Percentiles rank a stretch among this genome's conserved stretches.
These are phyloP conservation scores for Trichoderma lentiforme DNA, from an alignment of 2,329 filamentous ascomycete genomes.

Conservation along the genomic window DNA sequence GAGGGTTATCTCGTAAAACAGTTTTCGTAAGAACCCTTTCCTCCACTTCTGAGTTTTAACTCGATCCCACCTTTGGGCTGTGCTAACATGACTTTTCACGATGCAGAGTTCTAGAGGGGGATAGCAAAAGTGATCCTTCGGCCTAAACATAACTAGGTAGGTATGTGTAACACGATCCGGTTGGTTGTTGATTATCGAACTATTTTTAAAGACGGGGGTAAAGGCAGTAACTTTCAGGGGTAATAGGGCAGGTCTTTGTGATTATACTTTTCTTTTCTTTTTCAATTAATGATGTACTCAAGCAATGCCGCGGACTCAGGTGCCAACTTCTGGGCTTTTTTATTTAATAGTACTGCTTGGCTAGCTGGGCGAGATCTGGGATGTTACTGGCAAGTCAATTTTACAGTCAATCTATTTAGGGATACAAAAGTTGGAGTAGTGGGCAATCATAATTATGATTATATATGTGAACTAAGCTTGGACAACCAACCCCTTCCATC, in stretches of 20 bases:
- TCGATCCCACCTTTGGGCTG: not conserved
- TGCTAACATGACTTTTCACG: not conserved
- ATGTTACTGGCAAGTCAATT: not conserved
- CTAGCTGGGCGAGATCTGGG: not conserved
- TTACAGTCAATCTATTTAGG: not conserved
- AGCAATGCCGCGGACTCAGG: not conserved
- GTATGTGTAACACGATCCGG: not conserved
- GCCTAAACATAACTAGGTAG: slow-evolving; percentile 36
- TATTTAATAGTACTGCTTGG: not conserved
- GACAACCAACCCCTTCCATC: not conserved
- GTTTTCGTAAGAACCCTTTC: slow-evolving; percentile 68
- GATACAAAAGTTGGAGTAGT: not conserved
- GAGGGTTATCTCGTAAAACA: slow-evolving; percentile 90
- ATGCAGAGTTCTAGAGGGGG: slow-evolving; percentile 50
- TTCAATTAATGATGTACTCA: not conserved
- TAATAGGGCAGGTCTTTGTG: not conserved
- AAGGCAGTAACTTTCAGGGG: not conserved
- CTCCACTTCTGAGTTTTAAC: not conserved
- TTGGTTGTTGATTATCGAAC: not conserved
- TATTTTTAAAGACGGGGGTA: not conserved
- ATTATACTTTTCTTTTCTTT: not conserved
- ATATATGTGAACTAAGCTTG: not conserved
- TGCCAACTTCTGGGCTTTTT: not conserved
- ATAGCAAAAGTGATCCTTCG: slow-evolving; percentile 53
- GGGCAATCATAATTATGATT: slow-evolving; percentile 1